These are phyloP conservation scores for Chlorella sp. DNA, from an alignment of 139 green algal genomes.

Conservation along the genomic window DNA sequence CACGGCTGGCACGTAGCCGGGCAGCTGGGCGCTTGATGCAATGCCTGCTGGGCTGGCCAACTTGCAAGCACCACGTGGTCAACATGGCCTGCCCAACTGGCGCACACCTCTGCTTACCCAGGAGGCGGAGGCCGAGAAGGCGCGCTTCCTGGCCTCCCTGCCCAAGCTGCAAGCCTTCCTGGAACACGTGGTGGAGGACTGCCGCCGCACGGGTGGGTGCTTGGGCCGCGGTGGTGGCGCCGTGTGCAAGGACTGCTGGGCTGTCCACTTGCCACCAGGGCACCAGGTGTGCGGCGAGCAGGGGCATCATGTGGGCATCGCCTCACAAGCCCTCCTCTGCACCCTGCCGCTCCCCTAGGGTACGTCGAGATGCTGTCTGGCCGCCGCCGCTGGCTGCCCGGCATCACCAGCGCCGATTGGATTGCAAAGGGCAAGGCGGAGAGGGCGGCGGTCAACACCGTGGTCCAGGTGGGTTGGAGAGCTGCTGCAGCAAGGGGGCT, in stretches of 20 bases:
- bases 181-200: conserved; percentile 46
- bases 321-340: neutral
- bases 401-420: conserved; percentile 41
- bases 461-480: conserved; percentile 8
- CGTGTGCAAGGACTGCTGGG: too few species aligned
- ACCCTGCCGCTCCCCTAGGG: neutral
- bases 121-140: conserved; percentile 8
- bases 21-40: neutral
- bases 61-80: neutral
- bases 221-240: neutral
- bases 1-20: too few species aligned
- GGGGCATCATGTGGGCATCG: neutral
- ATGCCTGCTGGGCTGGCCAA: neutral
- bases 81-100: neutral
- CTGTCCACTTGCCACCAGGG: too few species aligned
- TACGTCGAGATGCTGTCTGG: conserved; percentile 65
- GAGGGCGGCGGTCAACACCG: conserved; percentile 76
- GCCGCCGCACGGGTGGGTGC: conserved; percentile 13
- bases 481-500: neutral
- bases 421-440: conserved; percentile 44
- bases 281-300: neutral
- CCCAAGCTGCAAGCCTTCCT: conserved; percentile 48
- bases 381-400: conserved; percentile 58
- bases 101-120: neutral
- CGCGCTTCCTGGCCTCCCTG: conserved; percentile 45